Evolutionary conservation across 2,329 filamentous ascomycete species (phyloP), one percentile per base, ranked within the genome.

Genomic region (Ciborinia camelliae): DNA sequence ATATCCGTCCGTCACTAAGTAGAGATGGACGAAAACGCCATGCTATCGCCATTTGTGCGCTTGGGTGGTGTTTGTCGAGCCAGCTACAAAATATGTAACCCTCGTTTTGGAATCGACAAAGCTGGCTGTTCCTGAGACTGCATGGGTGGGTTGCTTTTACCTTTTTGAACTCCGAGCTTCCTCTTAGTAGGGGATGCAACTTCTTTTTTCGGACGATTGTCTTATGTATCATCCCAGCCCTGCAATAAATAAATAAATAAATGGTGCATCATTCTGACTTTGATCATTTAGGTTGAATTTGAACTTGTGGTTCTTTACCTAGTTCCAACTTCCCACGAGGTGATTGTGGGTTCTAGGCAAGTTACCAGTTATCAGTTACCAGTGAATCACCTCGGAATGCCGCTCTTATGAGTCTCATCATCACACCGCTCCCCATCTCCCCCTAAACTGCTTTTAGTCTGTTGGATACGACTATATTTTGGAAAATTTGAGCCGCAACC

Each of bases 371-470:
- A n/a, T n/a, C n/a, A 47, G 39, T 47, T 35, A 26, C 28, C 14
- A 58, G 41, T 58, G 55, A n/a, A n/a, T n/a, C n/a, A n/a, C 6
- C 28, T 47, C 43, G 18, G 41, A 35, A 47, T 23, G 28, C 41
- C 41, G 55, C 55, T 58, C 30, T 47, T 45, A n/a, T n/a, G n/a
- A n/a, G n/a, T n/a, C n/a, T n/a, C n/a, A 23, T 35, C 20, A 47
- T 58, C 7, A 26, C 39, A 18, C 41, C 39, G 41, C 28, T n/a
- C n/a, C n/a, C n/a, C n/a, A n/a, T n/a, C n/a, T n/a, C n/a, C n/a
- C n/a, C n/a, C n/a, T n/a, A n/a, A n/a, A n/a, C n/a, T n/a, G n/a
- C 41, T 26, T 14, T 9, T 14, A 15, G 12, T 47, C 28, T 20
- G 8, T 26, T 47, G n/a, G 30, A 32, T 15, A 23, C 3, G 28